Evolutionary conservation across 1,284 basidiomycete species (phyloP).

Genomic region (Polyporus tsugae): DNA sequence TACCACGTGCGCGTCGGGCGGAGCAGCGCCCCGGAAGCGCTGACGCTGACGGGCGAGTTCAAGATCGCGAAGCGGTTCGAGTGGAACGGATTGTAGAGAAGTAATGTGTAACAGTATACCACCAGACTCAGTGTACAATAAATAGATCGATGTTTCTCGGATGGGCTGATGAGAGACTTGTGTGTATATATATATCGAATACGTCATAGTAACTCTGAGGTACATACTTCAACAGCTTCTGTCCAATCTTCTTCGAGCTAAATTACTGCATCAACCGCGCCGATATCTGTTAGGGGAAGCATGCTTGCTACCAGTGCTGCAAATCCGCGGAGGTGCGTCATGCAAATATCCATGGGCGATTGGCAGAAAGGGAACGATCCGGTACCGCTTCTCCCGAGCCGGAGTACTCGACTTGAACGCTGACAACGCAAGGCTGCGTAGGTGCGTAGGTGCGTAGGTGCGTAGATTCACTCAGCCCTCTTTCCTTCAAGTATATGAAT

Average conservation of each 20-base stretch:
- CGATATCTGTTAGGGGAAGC: too few species aligned
- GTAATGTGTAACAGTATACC: neutral
- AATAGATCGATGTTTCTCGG: neutral
- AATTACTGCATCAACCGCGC: too few species aligned
- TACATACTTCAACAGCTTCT: too few species aligned
- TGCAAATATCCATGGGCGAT: too few species aligned
- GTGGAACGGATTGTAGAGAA: slow-evolving; percentile 48
- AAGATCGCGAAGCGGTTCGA: slow-evolving; percentile 46
- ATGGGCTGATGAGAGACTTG: neutral
- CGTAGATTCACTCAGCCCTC: neutral
- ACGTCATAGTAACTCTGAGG: too few species aligned
- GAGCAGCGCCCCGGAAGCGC: slow-evolving; percentile 45
- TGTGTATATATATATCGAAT: too few species aligned
- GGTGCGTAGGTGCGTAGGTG: too few species aligned
- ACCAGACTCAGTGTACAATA: neutral
- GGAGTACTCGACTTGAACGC: neutral
- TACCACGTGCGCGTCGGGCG: slow-evolving; percentile 48
- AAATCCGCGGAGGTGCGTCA: too few species aligned
- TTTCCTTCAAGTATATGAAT: neutral
- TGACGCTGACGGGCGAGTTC: slow-evolving; percentile 44
- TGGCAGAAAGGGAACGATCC: neutral
- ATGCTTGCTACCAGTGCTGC: too few species aligned
- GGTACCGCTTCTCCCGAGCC: neutral
- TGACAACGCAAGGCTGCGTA: too few species aligned
- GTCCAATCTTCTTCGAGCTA: too few species aligned